phyloP scores from a whole-genome alignment of 2,329 filamentous ascomycete genomes.

The Fusarium succisae region DNA sequence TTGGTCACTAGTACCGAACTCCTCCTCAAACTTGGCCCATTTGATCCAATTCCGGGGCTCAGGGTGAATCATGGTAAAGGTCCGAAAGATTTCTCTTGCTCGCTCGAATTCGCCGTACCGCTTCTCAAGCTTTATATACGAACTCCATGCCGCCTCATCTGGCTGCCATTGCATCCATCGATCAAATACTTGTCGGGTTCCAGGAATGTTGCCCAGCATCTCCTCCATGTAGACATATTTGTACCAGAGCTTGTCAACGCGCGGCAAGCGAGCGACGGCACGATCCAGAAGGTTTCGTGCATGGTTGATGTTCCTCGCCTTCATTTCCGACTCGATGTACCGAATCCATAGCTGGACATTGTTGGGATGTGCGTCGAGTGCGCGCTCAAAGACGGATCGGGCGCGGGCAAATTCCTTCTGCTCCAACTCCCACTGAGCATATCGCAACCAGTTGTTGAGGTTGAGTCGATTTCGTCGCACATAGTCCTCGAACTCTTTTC shows the following conservation, averaged over 20 bases:
- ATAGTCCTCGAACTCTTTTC: constrained; percentile 98
- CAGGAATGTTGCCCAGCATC: constrained; percentile 92
- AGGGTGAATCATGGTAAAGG: constrained; percentile 91
- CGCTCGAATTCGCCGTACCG: constrained; percentile 91
- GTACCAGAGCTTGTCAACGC: constrained; percentile 98
- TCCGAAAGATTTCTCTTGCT: constrained; percentile 87
- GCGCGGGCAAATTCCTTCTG: constrained; percentile 97
- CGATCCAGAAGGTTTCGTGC: constrained; percentile 93
- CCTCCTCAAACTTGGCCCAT: constrained; percentile 97
- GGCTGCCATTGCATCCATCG: constrained; percentile 99
- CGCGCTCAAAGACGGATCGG: constrained; percentile 92
- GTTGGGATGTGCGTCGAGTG: constrained; percentile 89
- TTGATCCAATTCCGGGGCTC: constrained; percentile 98
- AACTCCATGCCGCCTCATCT: constrained; percentile 92
- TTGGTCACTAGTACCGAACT: constrained; percentile 89
- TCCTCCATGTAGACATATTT: constrained; percentile 99
- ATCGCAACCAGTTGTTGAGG: constrained; percentile 99
- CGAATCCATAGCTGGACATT: constrained; percentile 89
- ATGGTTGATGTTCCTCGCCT: constrained; percentile 91
- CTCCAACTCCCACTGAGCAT: constrained; percentile 96
- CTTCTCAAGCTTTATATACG: constrained; percentile 98
- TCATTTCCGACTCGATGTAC: constrained; percentile 97
- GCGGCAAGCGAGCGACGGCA: constrained; percentile 89
- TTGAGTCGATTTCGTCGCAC: constrained; percentile 93
- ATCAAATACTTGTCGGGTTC: constrained; percentile 93